Evolutionary conservation across 2,329 filamentous ascomycete genomes (phyloP), one percentile per base, ranked within the genome.

Genomic region (Scopulariopsis brevicaulis): DNA sequence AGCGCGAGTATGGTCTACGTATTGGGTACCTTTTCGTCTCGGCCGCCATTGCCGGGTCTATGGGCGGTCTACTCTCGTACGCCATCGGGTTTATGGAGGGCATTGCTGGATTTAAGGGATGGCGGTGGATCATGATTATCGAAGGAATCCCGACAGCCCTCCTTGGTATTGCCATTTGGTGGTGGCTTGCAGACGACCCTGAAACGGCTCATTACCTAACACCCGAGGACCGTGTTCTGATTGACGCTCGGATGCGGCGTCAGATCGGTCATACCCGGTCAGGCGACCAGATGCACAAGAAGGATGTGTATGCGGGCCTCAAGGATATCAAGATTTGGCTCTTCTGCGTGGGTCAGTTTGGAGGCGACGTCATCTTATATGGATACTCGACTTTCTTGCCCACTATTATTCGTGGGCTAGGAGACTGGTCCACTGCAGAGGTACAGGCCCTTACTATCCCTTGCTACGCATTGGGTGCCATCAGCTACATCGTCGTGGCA

Each of bases 101-200:
- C 7, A 69, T 80, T 1, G 70, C 72, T 0, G 85, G 85, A 1
- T 74, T 85, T 25, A 74, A 77, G 2, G 87, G 83, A 11, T 91
- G 87, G 88, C 76, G 86, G 28, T 91, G 87, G 88, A 91, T 93
- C 56, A 93, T 93, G 68, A 87, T 91, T 59, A 72, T 90, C 3
- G 85, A 88, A 67, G 80, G 80, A 28, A 59, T 79, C 22, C 63
- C 74, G 24, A 80, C 77, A 4, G 67, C 81, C 4, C 1, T 75
- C 37, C 71, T 80, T 55, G 87, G 77, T 48, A 60, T 76, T 43
- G 63, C 65, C 40, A 76, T 74, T 46, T 77, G 75, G 64, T 80
- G 75, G 66, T 70, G 73, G 53, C 80, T 86, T 65, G 71, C 80
- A 60, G 83, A 86, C 66, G 86, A 83, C 64, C 83, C 84, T 4